phyloP scores from a whole-genome alignment of 1,284 basidiomycete species.

The Mycosarcoma maydis region DNA sequence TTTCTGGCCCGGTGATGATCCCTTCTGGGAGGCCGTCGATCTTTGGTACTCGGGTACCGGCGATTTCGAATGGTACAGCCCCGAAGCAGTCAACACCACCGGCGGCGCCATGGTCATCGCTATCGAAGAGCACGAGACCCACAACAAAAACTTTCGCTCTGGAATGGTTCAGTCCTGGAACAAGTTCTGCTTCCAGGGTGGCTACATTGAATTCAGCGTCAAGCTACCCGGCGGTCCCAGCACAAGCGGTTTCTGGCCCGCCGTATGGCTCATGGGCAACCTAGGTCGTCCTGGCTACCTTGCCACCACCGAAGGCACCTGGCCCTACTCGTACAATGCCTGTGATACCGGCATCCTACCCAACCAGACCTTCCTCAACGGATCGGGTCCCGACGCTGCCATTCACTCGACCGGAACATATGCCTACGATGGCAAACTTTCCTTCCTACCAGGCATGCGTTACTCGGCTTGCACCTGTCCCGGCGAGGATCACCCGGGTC shows the following conservation, averaged over 20 bases:
- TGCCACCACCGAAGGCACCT: conserved; percentile 63
- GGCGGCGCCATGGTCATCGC: conserved; percentile 57
- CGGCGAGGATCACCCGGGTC: conserved; percentile 61
- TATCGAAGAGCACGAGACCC: conserved; percentile 46
- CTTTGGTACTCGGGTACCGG: conserved; percentile 65
- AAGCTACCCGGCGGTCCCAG: conserved; percentile 54
- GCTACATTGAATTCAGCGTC: conserved; percentile 61
- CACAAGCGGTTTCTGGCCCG: conserved; percentile 70
- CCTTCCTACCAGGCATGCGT: conserved; percentile 62
- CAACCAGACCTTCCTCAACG: conserved; percentile 56
- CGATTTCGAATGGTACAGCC: conserved; percentile 67
- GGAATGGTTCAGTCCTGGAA: conserved; percentile 67
- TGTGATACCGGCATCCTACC: conserved; percentile 65
- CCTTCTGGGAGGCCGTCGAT: conserved; percentile 64
- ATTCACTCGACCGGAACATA: conserved; percentile 49
- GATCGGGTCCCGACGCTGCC: conserved; percentile 50
- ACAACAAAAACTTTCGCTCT: conserved; percentile 63
- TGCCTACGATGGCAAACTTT: conserved; percentile 50
- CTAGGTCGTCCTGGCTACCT: conserved; percentile 64
- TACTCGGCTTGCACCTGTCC: conserved; percentile 60
- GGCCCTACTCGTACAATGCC: conserved; percentile 68
- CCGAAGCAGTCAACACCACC: conserved; percentile 61
- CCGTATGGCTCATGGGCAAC: conserved; percentile 64
- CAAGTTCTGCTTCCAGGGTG: conserved; percentile 67
- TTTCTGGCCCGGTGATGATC: conserved; percentile 68